A percentile compares a stretch with the other conserved stretches of the same genome.
Conservation (phyloP, 768 basidiomycete species). For the Hygrocybe coccinea region DNA sequence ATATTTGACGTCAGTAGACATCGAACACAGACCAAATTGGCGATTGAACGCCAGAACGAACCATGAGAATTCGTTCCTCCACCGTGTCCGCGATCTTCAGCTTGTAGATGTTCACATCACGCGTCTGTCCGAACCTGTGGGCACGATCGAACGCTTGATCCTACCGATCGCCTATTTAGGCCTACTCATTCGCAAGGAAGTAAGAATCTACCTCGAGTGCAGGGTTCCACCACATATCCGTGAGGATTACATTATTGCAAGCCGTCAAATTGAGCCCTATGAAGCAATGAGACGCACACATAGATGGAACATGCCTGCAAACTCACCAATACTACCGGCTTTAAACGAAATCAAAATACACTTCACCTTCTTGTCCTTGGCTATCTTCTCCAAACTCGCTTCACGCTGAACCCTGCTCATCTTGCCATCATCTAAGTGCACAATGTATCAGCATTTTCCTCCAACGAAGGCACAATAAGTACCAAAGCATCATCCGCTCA, state of each 20-base stretch:
- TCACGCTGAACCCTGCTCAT: constrained; percentile 79
- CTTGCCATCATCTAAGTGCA: constrained; percentile 72
- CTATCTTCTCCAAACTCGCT: constrained; percentile 68
- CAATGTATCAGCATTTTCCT: not conserved
- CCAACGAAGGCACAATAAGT: not conserved
- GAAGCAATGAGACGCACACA: constrained; percentile 4
- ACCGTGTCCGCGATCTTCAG: constrained; percentile 83
- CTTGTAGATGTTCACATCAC: constrained; percentile 84
- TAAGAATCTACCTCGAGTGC: constrained; percentile 60
- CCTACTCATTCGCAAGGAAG: not conserved
- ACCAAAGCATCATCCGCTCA: constrained; percentile 13
- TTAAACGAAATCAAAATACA: constrained; percentile 96
- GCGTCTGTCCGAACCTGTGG: constrained; percentile 84
- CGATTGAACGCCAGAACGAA: constrained; percentile 25
- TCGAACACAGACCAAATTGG: too few relatives aligned
- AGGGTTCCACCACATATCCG: constrained; percentile 96
- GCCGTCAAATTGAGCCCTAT: constrained; percentile 83
- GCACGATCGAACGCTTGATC: constrained; percentile 94
- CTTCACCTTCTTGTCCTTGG: constrained; percentile 47
- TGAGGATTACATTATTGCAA: constrained; percentile 90
- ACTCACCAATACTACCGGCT: constrained; percentile 84
- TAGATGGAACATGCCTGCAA: constrained; percentile 1
- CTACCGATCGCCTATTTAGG: constrained; percentile 28
- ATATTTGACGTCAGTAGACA: not conserved
- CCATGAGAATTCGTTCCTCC: constrained; percentile 78